Base-by-base conservation (phyloP, 2,329 filamentous ascomycete species). In the Endoconidiophora polonica region DNA sequence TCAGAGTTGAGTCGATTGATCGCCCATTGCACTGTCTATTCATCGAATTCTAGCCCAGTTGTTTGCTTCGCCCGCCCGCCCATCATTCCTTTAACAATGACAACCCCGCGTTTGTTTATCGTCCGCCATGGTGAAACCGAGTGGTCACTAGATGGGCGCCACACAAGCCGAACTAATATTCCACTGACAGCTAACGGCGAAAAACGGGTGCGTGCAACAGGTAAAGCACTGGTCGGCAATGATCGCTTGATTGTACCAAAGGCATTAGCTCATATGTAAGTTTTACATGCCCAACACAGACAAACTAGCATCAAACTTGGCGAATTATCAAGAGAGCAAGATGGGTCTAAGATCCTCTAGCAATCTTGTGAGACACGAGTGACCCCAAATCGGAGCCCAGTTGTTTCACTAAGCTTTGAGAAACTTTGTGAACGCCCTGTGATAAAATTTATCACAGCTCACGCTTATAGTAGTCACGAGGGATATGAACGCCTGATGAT, bases 101-200 rank as follows among this genome's bases (percentile, higher is more conserved):
- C 64, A 2, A 77, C 80, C 2, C 84, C 85, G 2, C 75, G 84
- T 48, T 79, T 85, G 61, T 90, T 90, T 68, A 77, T 91, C 57
- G 68, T 87, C 62, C 85, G 88, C 58, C 88, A 95, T 61, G 90
- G 88, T 66, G 86, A 95, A 68, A 96, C 88, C 3, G 86, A 94
- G 69, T 96, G 88, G 88, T 93, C 85, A 4, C 77, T 94, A 44
- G 82, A 82, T 57, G 88, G 86, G 50, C 74, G 79, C 48, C 86
- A 95, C 66, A 96, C 90, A 0, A 83, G 87, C 47, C 73, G 70
- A 24, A 84, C 83, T n/a, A 88, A 96, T 60, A 83, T 96, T 3
- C 81, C 86, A 1, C 71, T 95, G 37, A 95, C 88, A 1, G 67
- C 72, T 46, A 83, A 86, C 61, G 90, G 90, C 48, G 83, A 87